A percentile compares a stretch with the other conserved stretches of the same genome.
These are phyloP conservation scores for Fistulinella prunicolor DNA, from an alignment of 768 basidiomycete species.

Conservation along the genomic window DNA sequence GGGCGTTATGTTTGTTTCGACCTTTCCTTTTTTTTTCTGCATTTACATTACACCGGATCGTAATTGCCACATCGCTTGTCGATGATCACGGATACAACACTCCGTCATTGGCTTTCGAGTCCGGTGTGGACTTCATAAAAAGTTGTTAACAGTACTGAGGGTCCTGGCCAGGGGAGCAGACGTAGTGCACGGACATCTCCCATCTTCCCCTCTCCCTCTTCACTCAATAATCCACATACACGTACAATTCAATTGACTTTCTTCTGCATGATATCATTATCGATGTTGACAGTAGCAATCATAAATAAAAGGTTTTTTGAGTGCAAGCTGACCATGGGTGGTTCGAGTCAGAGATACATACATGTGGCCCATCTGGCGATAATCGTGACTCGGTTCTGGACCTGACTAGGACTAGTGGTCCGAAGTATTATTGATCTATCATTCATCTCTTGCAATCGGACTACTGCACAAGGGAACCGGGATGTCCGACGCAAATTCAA, in stretches of 20 bases:
- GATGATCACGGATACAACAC: background rate
- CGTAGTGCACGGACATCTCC: slow-evolving; percentile 39
- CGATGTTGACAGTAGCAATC: slow-evolving; percentile 17
- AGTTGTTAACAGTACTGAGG: slow-evolving; percentile 26
- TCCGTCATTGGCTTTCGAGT: slow-evolving; percentile 1
- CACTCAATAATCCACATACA: slow-evolving; percentile 26
- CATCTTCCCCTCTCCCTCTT: slow-evolving; percentile 23
- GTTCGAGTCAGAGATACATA: slow-evolving; percentile 3
- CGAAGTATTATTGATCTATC: too few species aligned
- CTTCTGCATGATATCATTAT: slow-evolving; percentile 29
- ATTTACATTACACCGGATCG: background rate
- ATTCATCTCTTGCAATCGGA: background rate
- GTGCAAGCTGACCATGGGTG: background rate
- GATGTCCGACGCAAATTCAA: slow-evolving; percentile 26
- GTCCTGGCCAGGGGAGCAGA: slow-evolving; percentile 30
- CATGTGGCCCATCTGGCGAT: background rate
- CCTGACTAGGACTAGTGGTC: background rate
- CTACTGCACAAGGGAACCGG: background rate
- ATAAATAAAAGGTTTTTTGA: background rate
- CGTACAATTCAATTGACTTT: slow-evolving; percentile 23
- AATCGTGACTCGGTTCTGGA: slow-evolving; percentile 11
- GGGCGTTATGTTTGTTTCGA: background rate
- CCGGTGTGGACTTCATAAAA: slow-evolving; percentile 14
- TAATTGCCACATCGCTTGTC: background rate
- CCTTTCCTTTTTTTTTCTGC: background rate